Evolutionary conservation across 202 grass and related monocot genomes (phyloP).

Genomic region (Alloteropsis angusta): DNA sequence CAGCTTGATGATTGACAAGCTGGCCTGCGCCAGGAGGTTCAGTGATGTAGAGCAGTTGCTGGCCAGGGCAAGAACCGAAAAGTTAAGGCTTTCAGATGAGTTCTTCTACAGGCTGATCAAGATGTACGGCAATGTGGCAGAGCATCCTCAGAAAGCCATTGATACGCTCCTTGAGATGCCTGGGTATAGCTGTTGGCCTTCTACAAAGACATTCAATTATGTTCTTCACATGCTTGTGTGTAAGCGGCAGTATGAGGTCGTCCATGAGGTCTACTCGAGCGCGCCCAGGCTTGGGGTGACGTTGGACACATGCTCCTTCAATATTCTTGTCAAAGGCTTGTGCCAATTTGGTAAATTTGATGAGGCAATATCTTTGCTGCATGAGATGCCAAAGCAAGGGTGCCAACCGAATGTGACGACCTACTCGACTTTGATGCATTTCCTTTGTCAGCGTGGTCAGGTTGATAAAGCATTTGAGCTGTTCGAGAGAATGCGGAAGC

Average conservation of each 20-base stretch:
- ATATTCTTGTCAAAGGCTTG: constrained; percentile 76
- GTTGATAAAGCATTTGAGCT: constrained; percentile 56
- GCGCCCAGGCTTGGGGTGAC: constrained; percentile 45
- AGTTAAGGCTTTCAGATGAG: constrained; percentile 55
- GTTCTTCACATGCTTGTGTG: constrained; percentile 85
- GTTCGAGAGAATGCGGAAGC: constrained; percentile 48
- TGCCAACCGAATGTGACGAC: constrained; percentile 52
- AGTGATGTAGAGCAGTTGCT: constrained; percentile 58
- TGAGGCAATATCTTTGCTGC: constrained; percentile 49
- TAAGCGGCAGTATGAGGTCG: constrained; percentile 55
- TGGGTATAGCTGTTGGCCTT: constrained; percentile 47
- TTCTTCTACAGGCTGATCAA: constrained; percentile 82
- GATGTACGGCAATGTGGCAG: constrained; percentile 80
- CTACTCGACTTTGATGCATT: constrained; percentile 78
- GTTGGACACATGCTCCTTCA: constrained; percentile 74
- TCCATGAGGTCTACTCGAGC: constrained; percentile 64
- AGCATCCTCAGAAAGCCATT: constrained; percentile 60
- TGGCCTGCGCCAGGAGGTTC: constrained; percentile 55
- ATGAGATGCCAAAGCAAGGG: constrained; percentile 82
- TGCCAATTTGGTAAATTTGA: constrained; percentile 50
- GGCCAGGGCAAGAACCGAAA: constrained; percentile 42
- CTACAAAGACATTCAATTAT: constrained; percentile 85
- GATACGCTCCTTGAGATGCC: constrained; percentile 60
- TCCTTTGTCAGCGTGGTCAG: constrained; percentile 36
- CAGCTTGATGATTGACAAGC: constrained; percentile 57